Evolutionary conservation across 2,329 filamentous ascomycete species (phyloP).

Genomic region (Stagonosporopsis cucurbitacearum): DNA sequence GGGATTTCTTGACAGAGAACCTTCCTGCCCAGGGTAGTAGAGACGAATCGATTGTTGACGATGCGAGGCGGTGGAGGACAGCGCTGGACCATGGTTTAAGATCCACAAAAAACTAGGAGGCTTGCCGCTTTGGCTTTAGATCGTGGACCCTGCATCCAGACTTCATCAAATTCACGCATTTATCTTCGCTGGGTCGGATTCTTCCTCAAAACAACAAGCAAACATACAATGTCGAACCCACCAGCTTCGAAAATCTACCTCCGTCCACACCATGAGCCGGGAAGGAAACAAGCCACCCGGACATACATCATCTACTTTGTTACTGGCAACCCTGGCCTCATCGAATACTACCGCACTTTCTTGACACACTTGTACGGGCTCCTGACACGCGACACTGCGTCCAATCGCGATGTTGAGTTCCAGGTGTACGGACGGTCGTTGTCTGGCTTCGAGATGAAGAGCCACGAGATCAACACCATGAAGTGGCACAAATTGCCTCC

Average conservation of each 20-base stretch:
- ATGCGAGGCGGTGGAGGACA: background rate
- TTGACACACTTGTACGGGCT: slow-evolving; percentile 63
- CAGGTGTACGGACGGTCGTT: slow-evolving; percentile 52
- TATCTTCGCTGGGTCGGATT: background rate
- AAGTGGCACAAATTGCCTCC: slow-evolving; percentile 38
- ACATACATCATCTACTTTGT: slow-evolving; percentile 71
- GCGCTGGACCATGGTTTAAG: background rate
- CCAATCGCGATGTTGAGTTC: slow-evolving; percentile 30
- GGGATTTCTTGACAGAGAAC: background rate
- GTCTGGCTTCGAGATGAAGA: slow-evolving; percentile 52
- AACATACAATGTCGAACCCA: slow-evolving; percentile 6
- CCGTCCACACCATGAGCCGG: slow-evolving; percentile 26
- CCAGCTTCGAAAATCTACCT: slow-evolving; percentile 37
- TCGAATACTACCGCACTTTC: slow-evolving; percentile 76
- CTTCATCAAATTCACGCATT: slow-evolving; percentile 20
- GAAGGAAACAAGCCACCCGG: slow-evolving; percentile 27
- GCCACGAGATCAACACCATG: slow-evolving; percentile 27
- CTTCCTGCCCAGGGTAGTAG: background rate
- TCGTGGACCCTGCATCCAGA: slow-evolving; percentile 19
- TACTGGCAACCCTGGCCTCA: slow-evolving; percentile 77
- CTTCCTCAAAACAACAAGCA: slow-evolving; percentile 3
- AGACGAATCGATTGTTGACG: background rate
- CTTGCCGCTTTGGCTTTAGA: background rate
- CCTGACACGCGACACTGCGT: slow-evolving; percentile 51
- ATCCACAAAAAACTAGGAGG: background rate